phyloP scores from a whole-genome alignment of 306 rosid genomes.

The Quillaja saponaria region DNA sequence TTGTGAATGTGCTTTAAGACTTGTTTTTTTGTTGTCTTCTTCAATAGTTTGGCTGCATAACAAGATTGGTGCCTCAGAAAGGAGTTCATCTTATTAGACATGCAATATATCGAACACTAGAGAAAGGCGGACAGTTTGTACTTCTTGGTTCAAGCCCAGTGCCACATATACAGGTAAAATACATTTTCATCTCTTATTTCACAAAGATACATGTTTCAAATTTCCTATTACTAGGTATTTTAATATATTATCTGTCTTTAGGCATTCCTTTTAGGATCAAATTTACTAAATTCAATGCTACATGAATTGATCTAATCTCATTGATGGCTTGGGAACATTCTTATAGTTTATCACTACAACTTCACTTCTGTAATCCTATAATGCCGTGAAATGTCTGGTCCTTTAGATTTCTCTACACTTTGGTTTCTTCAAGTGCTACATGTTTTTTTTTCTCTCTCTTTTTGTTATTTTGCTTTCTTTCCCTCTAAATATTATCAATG shows the following conservation, averaged over 20 bases:
- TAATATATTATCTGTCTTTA: neutral
- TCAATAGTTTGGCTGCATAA: constrained; percentile 84
- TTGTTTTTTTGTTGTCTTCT: constrained; percentile 32
- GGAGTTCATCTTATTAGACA: constrained; percentile 96
- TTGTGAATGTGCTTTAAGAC: too few relatives aligned
- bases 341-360: too few relatives aligned
- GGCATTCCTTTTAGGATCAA: neutral
- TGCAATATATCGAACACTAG: constrained; percentile 82
- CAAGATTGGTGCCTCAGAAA: constrained; percentile 97
- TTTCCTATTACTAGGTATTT: too few relatives aligned
- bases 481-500: neutral
- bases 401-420: neutral
- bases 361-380: too few relatives aligned
- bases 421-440: neutral
- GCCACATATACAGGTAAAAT: constrained; percentile 76
- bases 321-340: too few relatives aligned
- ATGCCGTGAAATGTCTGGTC: neutral
- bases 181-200: constrained; percentile 28
- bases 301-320: too few relatives aligned
- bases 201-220: too few relatives aligned
- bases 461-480: too few relatives aligned
- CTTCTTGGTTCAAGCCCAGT: constrained; percentile 97
- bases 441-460: too few relatives aligned
- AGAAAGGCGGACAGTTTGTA: constrained; percentile 92
- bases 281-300: neutral